Conservation (phyloP, 306 rosid genomes). For the Castanea mollissima region DNA sequence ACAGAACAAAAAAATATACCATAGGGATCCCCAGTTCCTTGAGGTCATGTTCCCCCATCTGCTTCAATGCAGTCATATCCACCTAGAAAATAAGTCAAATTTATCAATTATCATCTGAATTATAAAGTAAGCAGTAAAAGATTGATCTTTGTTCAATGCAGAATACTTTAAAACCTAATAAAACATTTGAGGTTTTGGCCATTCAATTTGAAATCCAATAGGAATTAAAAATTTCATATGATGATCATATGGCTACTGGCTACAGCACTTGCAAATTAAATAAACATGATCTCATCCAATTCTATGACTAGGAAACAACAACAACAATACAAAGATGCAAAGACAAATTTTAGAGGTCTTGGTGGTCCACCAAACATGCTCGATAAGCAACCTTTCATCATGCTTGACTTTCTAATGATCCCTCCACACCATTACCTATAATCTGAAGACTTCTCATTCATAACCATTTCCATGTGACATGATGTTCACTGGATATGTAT, state of each 20-base stretch:
- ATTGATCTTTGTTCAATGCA: neutral
- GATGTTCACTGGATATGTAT: neutral
- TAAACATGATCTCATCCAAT: neutral
- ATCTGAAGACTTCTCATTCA: neutral
- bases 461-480: neutral
- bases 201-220: neutral
- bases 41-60: constrained; percentile 95
- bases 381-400: neutral
- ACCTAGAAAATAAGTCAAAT: constrained; percentile 44
- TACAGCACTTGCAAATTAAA: neutral
- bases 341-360: neutral
- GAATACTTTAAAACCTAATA: neutral
- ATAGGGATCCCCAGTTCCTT: constrained; percentile 97
- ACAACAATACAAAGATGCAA: neutral
- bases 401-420: neutral
- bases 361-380: neutral
- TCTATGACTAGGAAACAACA: no score
- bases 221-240: neutral
- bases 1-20: constrained; percentile 33
- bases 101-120: constrained; percentile 1
- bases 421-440: neutral
- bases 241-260: neutral
- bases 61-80: constrained; percentile 90
- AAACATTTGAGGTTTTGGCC: neutral
- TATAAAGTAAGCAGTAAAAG: neutral